Percentiles rank a stretch among this genome's conserved stretches.
Conservation (phyloP, 164 flowering plant species). For the Vitis amurensis region DNA sequence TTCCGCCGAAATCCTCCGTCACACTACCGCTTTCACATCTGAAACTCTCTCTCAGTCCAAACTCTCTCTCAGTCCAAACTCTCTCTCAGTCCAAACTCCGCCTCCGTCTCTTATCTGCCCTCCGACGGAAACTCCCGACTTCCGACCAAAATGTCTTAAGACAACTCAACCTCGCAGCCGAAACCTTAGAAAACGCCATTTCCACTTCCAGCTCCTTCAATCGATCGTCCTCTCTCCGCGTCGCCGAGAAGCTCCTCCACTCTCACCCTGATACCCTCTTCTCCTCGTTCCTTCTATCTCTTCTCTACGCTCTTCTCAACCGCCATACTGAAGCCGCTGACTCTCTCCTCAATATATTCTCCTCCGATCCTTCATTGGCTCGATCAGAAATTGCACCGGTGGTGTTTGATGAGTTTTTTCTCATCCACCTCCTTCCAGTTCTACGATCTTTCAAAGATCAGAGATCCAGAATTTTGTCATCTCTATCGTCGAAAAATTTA, state of each 20-base stretch:
- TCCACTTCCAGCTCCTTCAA: constrained; percentile 27
- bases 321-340: constrained; percentile 43
- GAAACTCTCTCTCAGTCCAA: constrained; percentile 38
- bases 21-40: constrained; percentile 39
- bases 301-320: constrained; percentile 31
- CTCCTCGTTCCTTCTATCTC: constrained; percentile 54
- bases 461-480: constrained; percentile 38
- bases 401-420: constrained; percentile 59
- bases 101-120: constrained; percentile 37
- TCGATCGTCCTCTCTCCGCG: constrained; percentile 45
- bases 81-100: constrained; percentile 49
- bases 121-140: constrained; percentile 26
- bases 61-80: no score
- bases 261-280: constrained; percentile 31
- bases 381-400: constrained; percentile 56
- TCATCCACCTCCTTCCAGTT: constrained; percentile 48
- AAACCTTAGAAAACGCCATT: constrained; percentile 52
- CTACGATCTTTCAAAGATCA: constrained; percentile 43
- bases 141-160: constrained; percentile 25
- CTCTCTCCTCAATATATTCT: constrained; percentile 44
- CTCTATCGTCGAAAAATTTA: constrained; percentile 3
- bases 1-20: constrained; percentile 45
- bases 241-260: constrained; percentile 47
- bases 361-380: constrained; percentile 45
- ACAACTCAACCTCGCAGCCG: constrained; percentile 41